Evolutionary conservation across 2,329 filamentous ascomycete species (phyloP), one percentile per base, ranked within the genome.

Genomic region (Chlorencoelia australis): DNA sequence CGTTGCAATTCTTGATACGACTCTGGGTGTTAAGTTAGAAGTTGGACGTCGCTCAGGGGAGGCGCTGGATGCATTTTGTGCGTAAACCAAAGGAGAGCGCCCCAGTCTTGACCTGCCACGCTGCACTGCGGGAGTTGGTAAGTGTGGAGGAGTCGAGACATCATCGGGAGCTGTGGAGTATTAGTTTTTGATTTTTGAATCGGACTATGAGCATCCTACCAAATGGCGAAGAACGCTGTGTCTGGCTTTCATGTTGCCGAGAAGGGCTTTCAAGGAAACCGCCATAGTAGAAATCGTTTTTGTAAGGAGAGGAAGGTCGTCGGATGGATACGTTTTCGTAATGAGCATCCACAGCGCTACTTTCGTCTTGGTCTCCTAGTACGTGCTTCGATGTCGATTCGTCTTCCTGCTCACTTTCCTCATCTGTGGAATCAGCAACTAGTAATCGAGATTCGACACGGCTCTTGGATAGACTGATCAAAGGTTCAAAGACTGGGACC

Each of bases 41-140:
- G 47, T 48, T 19, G 35, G 35, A 22, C 30, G 22, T 7, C n/a
- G 17, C 3, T 17, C 30, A 11, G 6, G n/a, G n/a, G 4, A 31
- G 15, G 20, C 19, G 31, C 10, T 15, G 7, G 10, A 15, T 9
- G 9, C 24, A 9, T 51, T 54, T 39, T 59, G 49, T 16, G 54
- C 53, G 6, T 52, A 44, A 31, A 50, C 54, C 14, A 59, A 40
- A 16, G 55, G 54, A 8, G 56, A 59, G 11, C 54, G 50, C 15
- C 54, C 53, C 16, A 58, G 40, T 5, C 37, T 42, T 26, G 44
- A 38, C 30, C 31, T 21, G 31, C 44, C 29, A 14, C 42, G 40
- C 22, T 33, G 25, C 21, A 29, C 30, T 9, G 29, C 34, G 20
- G 37, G 37, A 28, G 42, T 28, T 30, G 39, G 43, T 27, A 46